These are phyloP conservation scores for Angophora floribunda DNA, from an alignment of 345 rosid genomes.

Conservation along the genomic window DNA sequence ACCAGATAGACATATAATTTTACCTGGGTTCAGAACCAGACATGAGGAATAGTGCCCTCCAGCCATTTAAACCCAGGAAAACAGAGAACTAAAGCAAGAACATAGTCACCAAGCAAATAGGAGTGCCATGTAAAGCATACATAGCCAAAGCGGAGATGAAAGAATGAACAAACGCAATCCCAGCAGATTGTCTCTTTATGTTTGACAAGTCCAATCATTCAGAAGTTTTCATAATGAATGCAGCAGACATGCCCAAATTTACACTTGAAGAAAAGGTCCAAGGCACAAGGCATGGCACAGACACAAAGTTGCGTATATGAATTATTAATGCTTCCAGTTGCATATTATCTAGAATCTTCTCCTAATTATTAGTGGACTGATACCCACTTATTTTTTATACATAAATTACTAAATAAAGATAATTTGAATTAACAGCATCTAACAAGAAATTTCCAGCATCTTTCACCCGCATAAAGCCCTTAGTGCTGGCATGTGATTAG, in stretches of 20 bases:
- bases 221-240: not conserved
- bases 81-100: not conserved
- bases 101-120: not conserved
- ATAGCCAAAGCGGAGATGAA: not conserved
- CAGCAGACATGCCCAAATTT: not conserved
- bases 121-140: not conserved
- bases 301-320: not conserved
- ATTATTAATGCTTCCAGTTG: not conserved
- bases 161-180: not conserved
- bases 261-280: not conserved
- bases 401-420: not conserved
- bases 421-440: not conserved
- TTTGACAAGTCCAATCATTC: not conserved
- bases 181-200: not conserved
- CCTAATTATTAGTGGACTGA: not conserved
- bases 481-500: not conserved
- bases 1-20: conserved; percentile 96
- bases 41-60: not conserved
- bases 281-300: not conserved
- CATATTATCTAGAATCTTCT: not conserved
- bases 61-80: not conserved
- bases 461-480: not conserved
- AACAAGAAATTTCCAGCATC: not conserved
- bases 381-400: not conserved
- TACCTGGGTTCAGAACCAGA: conserved; percentile 42